Base-by-base conservation (phyloP, 805 yeast genomes). In the Lipomyces orientalis region DNA sequence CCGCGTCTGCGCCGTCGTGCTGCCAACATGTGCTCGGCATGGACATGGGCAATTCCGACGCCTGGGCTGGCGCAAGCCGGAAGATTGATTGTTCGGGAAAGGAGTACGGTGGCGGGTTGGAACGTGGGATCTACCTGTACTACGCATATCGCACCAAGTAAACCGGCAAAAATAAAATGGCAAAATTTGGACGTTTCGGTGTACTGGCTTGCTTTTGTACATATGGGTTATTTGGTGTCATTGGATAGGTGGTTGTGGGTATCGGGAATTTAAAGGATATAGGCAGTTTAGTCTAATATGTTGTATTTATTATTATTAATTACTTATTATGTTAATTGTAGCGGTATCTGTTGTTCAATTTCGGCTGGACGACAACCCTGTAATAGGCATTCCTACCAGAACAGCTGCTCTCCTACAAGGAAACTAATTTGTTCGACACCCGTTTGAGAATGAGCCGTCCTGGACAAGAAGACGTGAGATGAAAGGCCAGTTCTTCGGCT, bases 31-130 rank as follows among this genome's bases (percentile, higher is more conserved):
- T 66, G 58, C 67, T 73, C 43, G 75, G 72, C 2, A 71, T 65
- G 73, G 76, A 74, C 51, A 73, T 74, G 73, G 72, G 71, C 14
- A 65, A 66, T 19, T 68, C 74, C 14, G 64, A 51, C 16, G 68
- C 72, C 25, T 78, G 80, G 81, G 64, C 70, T 33, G 72, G 71
- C 55, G 80, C 78, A 8, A 69, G 76, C 29, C 73, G 79, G 43
- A 79, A 79, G 69, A 73, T 79, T 67, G 78, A 79, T 68, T 75
- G 79, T 67, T 73, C 78, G 22, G 76, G 73, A 56, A 69, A 73
- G 31, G 78, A 79, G 19, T 64, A 79, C 75, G 39, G 79, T 75
- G 57, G 73, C 51, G 62, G 70, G 54, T 57, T 68, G 69, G 76
- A 74, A 60, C 70, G 77, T 14, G 80, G 80, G 4, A 76, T 78